Percentiles rank a stretch among this genome's conserved stretches.
phyloP scores from a whole-genome alignment of 352 stramenopile genomes.

The Phytophthora fragariae region DNA sequence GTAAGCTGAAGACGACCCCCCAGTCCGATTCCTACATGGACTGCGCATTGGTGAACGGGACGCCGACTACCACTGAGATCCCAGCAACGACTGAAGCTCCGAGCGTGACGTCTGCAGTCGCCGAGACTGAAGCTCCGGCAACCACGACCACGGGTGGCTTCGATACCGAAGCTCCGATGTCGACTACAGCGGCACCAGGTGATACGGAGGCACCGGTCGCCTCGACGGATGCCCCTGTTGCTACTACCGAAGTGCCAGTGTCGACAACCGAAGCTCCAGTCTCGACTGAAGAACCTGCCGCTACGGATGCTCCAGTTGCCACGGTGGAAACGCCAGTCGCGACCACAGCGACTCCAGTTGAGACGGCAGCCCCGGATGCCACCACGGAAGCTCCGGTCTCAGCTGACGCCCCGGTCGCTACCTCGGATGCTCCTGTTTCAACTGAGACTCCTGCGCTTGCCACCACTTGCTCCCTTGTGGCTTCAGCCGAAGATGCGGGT shows the following conservation, averaged over 20 bases:
- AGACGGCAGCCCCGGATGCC: background rate
- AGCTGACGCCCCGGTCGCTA: background rate
- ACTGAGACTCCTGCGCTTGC: background rate
- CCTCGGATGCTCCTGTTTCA: background rate
- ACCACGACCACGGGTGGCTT: background rate
- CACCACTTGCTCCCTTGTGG: constrained; percentile 16
- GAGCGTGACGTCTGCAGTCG: background rate
- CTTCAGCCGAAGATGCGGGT: constrained; percentile 33
- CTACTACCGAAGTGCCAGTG: background rate
- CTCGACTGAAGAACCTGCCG: background rate
- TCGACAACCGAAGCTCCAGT: background rate
- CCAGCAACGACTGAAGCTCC: constrained; percentile 8
- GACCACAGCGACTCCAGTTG: background rate
- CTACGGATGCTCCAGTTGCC: background rate
- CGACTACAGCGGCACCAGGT: background rate
- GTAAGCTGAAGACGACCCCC: constrained; percentile 34
- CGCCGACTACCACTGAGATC: background rate
- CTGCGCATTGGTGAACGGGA: constrained; percentile 24
- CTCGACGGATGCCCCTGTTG: background rate
- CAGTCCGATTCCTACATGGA: constrained; percentile 35
- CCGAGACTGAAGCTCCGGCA: background rate
- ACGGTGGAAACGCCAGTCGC: background rate
- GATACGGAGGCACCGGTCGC: background rate
- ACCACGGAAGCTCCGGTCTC: background rate
- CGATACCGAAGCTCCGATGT: background rate